These are phyloP conservation scores for Neopestalotiopsis rosae DNA, from an alignment of 2,329 filamentous ascomycete species.

Conservation along the genomic window DNA sequence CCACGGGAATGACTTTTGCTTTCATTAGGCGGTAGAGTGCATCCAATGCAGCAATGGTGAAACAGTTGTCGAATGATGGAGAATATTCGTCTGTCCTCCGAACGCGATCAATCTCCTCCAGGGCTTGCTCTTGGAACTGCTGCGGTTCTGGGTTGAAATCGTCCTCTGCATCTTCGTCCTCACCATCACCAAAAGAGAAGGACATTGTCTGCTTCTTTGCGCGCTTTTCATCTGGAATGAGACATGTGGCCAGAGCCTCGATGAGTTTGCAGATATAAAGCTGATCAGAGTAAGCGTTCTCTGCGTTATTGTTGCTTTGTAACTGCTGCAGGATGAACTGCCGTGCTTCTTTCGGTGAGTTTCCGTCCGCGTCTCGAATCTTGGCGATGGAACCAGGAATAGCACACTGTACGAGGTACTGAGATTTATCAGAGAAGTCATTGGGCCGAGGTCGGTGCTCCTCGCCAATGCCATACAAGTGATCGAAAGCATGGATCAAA, in stretches of 20 bases:
- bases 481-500: slow-evolving; percentile 82
- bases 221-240: slow-evolving; percentile 54
- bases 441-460: slow-evolving; percentile 84
- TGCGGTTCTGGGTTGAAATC: slow-evolving; percentile 46
- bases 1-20: slow-evolving; percentile 61
- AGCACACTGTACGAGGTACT: slow-evolving; percentile 83
- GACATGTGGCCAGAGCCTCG: slow-evolving; percentile 61
- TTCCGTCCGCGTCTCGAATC: slow-evolving; percentile 76
- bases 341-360: slow-evolving; percentile 79
- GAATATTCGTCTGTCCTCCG: slow-evolving; percentile 73
- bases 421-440: slow-evolving; percentile 85
- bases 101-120: slow-evolving; percentile 70
- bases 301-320: slow-evolving; percentile 91
- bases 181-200: slow-evolving; percentile 48
- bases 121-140: slow-evolving; percentile 56
- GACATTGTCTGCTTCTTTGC: slow-evolving; percentile 48
- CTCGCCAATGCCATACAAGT: slow-evolving; percentile 84
- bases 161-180: slow-evolving; percentile 48
- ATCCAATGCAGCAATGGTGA: slow-evolving; percentile 66
- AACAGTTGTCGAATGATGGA: slow-evolving; percentile 70
- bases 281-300: slow-evolving; percentile 87
- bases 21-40: slow-evolving; percentile 70
- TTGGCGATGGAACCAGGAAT: slow-evolving; percentile 82
- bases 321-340: slow-evolving; percentile 88
- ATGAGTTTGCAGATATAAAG: slow-evolving; percentile 87